These are phyloP conservation scores for Oxytropis ochrocephala DNA, from an alignment of 306 rosid genomes.

Conservation along the genomic window DNA sequence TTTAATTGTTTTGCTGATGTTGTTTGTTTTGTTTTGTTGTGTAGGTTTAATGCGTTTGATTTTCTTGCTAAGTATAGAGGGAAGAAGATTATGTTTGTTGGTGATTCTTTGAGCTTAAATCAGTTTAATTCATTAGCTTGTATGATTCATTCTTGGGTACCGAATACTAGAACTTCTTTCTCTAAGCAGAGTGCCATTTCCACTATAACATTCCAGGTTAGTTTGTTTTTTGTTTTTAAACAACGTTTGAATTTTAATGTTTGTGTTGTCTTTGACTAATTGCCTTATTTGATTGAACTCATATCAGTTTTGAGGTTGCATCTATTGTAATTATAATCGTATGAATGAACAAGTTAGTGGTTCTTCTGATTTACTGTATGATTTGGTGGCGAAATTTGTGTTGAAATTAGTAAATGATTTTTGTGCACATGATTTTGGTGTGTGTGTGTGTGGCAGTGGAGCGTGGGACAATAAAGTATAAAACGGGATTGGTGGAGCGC, in stretches of 20 bases:
- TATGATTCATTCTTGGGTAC: conserved; percentile 82
- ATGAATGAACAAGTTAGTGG: background rate
- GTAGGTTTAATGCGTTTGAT: conserved; percentile 70
- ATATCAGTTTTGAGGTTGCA: no score
- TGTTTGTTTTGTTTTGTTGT: background rate
- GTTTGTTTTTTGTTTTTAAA: background rate
- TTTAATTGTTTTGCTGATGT: background rate
- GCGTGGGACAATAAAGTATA: conserved; percentile 20
- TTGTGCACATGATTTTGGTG: background rate
- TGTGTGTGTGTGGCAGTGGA: background rate
- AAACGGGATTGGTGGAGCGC: conserved; percentile 55
- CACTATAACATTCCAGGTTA: conserved; percentile 67
- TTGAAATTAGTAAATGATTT: background rate
- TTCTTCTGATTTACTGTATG: background rate
- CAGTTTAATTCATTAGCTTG: conserved; percentile 84
- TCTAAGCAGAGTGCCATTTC: conserved; percentile 34
- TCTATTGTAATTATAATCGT: no score
- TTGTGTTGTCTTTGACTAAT: no score
- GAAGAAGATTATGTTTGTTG: conserved; percentile 94
- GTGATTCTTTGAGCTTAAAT: conserved; percentile 83
- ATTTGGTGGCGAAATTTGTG: background rate
- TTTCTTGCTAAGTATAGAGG: conserved; percentile 71
- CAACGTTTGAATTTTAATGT: background rate
- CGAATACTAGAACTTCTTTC: conserved; percentile 43
- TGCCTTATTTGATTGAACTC: conserved; percentile 21